A percentile compares a stretch with the other conserved stretches of the same genome.
Conservation (phyloP, 306 rosid species). For the Dicorynia guianensis region DNA sequence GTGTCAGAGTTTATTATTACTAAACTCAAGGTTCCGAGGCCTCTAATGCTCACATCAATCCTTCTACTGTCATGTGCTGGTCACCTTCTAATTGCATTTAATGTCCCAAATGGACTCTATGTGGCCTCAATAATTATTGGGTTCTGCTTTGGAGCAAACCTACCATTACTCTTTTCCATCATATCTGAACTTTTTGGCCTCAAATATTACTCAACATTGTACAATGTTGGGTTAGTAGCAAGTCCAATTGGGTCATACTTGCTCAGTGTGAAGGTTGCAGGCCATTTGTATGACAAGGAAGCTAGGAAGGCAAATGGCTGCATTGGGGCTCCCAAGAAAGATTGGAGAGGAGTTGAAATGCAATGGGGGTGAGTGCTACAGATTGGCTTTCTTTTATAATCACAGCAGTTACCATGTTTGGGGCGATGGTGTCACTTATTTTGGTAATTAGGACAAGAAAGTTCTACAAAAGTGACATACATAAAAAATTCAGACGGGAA, state of each 20-base stretch:
- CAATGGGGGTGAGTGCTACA: conserved; percentile 50
- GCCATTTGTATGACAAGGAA: conserved; percentile 55
- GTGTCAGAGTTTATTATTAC: conserved; percentile 49
- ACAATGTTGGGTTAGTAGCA: conserved; percentile 77
- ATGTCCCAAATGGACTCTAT: conserved; percentile 59
- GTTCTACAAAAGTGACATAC: conserved; percentile 57
- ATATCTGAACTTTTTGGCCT: conserved; percentile 87
- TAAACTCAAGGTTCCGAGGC: conserved; percentile 55
- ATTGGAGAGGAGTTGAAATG: conserved; percentile 55
- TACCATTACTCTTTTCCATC: conserved; percentile 81
- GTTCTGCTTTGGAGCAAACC: conserved; percentile 78
- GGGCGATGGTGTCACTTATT: conserved; percentile 55
- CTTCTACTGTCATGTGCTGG: conserved; percentile 53
- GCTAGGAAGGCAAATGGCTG: conserved; percentile 45
- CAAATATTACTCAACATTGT: conserved; percentile 73
- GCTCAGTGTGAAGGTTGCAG: conserved; percentile 52
- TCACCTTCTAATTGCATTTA: conserved; percentile 59
- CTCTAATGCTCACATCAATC: conserved; percentile 53
- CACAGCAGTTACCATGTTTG: conserved; percentile 48
- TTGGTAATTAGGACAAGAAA: conserved; percentile 57
- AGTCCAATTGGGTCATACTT: conserved; percentile 67
- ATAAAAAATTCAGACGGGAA: conserved; percentile 55
- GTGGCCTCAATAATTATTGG: conserved; percentile 72
- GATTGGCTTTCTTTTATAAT: conserved; percentile 54
- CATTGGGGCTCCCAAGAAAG: conserved; percentile 40